These are phyloP conservation scores for Hypoxylon lenormandii DNA, from an alignment of 495 filamentous ascomycete genomes.

Conservation along the genomic window DNA sequence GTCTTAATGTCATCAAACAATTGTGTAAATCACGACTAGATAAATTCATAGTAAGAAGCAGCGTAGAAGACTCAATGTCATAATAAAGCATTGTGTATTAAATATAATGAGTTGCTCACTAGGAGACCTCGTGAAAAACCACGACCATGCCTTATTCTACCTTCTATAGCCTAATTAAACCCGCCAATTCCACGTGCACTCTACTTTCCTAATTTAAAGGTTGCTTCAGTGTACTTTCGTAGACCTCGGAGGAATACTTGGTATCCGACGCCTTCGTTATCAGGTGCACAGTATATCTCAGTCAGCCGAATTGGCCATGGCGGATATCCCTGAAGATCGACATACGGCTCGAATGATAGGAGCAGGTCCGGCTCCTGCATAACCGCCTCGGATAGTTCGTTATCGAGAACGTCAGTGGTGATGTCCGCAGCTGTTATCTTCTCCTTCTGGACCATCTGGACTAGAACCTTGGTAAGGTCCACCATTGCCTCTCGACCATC, in stretches of 20 bases:
- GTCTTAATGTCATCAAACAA: too few relatives aligned
- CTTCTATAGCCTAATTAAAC: slow-evolving; percentile 3
- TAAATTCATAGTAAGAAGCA: too few relatives aligned
- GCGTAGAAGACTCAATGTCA: not conserved
- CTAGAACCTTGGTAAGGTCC: slow-evolving; percentile 91
- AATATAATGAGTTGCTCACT: slow-evolving; percentile 2
- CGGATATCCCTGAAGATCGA: slow-evolving; percentile 89
- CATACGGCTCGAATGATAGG: slow-evolving; percentile 81
- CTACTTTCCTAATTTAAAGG: slow-evolving; percentile 89
- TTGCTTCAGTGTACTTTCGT: slow-evolving; percentile 83
- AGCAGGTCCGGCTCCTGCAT: slow-evolving; percentile 89
- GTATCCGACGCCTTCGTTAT: slow-evolving; percentile 85
- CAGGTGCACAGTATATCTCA: slow-evolving; percentile 84
- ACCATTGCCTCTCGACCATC: slow-evolving; percentile 94
- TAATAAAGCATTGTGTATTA: slow-evolving; percentile 11
- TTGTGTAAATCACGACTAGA: too few relatives aligned
- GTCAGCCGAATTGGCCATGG: slow-evolving; percentile 96
- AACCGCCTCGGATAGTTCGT: slow-evolving; percentile 76
- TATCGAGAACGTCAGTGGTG: slow-evolving; percentile 85
- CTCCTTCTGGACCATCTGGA: slow-evolving; percentile 91
- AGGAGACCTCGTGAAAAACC: slow-evolving; percentile 6
- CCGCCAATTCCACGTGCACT: not conserved
- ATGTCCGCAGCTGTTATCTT: slow-evolving; percentile 84
- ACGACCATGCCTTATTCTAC: slow-evolving; percentile 3
- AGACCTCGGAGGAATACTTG: slow-evolving; percentile 89